These are phyloP conservation scores for Penicillium sp. DNA, from an alignment of 2,329 filamentous ascomycete genomes.

Conservation along the genomic window DNA sequence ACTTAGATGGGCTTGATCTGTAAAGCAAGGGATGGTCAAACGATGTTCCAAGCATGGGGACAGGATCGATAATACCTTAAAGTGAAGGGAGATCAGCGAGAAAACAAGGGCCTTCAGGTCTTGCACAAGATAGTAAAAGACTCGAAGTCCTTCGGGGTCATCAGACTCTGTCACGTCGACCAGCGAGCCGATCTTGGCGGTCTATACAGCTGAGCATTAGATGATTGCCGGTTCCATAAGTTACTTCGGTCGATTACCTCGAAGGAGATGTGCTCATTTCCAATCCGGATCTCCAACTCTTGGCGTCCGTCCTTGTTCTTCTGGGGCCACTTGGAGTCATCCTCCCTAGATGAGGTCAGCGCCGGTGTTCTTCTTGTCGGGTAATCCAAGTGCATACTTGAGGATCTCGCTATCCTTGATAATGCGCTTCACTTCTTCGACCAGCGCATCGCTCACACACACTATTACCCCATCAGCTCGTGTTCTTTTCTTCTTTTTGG, in stretches of 20 bases:
- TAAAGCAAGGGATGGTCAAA: conserved; percentile 2
- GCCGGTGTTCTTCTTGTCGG: conserved; percentile 10
- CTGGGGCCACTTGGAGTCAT: conserved; percentile 95
- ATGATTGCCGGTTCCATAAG: neutral
- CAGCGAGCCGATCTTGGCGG: conserved; percentile 92
- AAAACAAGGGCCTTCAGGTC: conserved; percentile 95
- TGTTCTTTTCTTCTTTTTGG: neutral
- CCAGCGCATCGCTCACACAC: conserved; percentile 84
- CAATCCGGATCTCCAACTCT: conserved; percentile 86
- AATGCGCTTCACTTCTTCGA: conserved; percentile 92
- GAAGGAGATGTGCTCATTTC: conserved; percentile 93
- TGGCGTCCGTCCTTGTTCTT: conserved; percentile 99
- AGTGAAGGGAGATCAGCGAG: conserved; percentile 89
- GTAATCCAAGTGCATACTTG: conserved; percentile 55
- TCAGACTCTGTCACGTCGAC: conserved; percentile 94
- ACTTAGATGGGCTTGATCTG: conserved; percentile 48
- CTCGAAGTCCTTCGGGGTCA: conserved; percentile 87
- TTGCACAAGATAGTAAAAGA: conserved; percentile 98
- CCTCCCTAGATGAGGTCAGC: conserved; percentile 57
- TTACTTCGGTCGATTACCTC: conserved; percentile 52
- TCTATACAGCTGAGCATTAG: conserved; percentile 46
- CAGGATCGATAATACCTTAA: conserved; percentile 57
- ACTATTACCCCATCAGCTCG: conserved; percentile 47
- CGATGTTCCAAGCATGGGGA: neutral
- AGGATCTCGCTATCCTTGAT: conserved; percentile 95